Evolutionary conservation across 2,329 filamentous ascomycete species (phyloP).

Genomic region (Sporothrix inflata): DNA sequence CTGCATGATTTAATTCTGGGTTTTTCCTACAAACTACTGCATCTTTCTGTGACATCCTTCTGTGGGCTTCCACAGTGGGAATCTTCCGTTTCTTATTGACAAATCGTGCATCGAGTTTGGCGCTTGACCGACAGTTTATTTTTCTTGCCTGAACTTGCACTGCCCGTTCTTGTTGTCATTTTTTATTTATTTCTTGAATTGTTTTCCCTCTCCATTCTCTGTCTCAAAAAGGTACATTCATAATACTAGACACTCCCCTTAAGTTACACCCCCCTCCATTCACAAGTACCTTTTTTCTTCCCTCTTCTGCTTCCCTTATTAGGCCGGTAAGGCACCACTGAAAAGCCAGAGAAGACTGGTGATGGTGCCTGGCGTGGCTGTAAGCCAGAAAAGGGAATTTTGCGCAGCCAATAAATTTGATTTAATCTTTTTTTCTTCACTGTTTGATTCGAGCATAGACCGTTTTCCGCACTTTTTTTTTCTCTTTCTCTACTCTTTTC

Average conservation of each 20-base stretch:
- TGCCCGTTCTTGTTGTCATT: not conserved
- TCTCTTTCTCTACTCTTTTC: not conserved
- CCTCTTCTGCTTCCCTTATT: not conserved
- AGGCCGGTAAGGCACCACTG: not conserved
- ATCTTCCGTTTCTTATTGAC: not conserved
- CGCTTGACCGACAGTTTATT: slow-evolving; percentile 11
- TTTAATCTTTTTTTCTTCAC: not conserved
- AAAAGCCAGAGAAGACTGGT: not conserved
- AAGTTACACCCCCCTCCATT: not conserved
- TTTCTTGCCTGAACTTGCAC: not conserved
- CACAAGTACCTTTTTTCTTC: slow-evolving; percentile 7
- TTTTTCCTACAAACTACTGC: not conserved
- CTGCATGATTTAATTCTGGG: not conserved
- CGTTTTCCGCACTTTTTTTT: not conserved
- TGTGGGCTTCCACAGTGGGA: not conserved
- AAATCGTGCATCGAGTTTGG: slow-evolving; percentile 1
- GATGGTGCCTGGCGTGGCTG: not conserved
- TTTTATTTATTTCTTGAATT: not conserved
- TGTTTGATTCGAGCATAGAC: not conserved
- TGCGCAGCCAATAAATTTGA: not conserved
- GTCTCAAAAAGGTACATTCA: not conserved
- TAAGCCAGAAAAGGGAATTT: not conserved
- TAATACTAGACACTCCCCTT: not conserved
- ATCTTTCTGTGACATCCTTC: not conserved
- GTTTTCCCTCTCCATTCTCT: not conserved